These are phyloP conservation scores for Solanum piurae DNA, from an alignment of 257 asterid genomes.

Conservation along the genomic window DNA sequence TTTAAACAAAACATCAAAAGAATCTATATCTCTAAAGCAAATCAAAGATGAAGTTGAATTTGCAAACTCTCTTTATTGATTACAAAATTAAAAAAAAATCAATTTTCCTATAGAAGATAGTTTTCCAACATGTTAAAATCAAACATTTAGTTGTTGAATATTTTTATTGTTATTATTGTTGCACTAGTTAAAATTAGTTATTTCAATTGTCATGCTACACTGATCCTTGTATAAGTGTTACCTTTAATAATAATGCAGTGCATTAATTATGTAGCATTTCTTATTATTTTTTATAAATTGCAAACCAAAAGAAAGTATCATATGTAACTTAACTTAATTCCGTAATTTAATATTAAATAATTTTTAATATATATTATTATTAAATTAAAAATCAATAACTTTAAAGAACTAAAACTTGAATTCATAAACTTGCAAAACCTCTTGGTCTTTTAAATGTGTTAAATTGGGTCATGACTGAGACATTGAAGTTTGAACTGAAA, in stretches of 20 bases:
- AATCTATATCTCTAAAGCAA: background rate
- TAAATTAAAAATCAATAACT: too few species aligned
- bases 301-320: too few species aligned
- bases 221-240: background rate
- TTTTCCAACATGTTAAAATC: background rate
- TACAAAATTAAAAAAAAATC: background rate
- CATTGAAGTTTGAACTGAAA: background rate
- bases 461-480: background rate
- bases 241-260: background rate
- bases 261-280: background rate
- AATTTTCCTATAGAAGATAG: background rate
- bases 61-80: background rate
- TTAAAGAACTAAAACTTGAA: too few species aligned
- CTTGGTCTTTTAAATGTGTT: too few species aligned
- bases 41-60: background rate
- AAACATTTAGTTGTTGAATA: background rate
- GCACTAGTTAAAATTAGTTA: background rate
- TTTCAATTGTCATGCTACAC: background rate
- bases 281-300: too few species aligned
- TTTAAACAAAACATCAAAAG: background rate
- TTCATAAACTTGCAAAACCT: too few species aligned
- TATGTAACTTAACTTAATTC: too few species aligned
- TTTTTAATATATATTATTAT: too few species aligned
- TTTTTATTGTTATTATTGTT: background rate
- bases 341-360: too few species aligned